Percentiles rank a stretch among this genome's conserved stretches.
phyloP scores from a whole-genome alignment of 805 yeast species.

The Cyberlindnera mrakii region DNA sequence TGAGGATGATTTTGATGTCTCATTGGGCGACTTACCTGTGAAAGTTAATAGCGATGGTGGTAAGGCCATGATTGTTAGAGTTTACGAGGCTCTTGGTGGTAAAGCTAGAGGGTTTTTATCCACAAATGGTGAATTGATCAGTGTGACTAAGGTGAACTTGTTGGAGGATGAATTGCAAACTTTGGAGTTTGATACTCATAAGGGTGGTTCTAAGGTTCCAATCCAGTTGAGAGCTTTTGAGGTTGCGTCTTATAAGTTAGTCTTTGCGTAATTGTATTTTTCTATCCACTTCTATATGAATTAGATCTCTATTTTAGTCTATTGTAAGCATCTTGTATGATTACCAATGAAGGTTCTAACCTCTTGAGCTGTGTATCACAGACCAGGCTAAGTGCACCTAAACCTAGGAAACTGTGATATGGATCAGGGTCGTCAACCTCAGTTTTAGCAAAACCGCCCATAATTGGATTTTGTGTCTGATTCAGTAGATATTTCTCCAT shows the following conservation, averaged over 20 bases:
- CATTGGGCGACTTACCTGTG: slow-evolving; percentile 40
- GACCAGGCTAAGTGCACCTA: slow-evolving; percentile 40
- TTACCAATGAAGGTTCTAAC: slow-evolving; percentile 10
- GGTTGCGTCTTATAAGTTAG: slow-evolving; percentile 43
- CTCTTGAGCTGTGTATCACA: slow-evolving; percentile 1
- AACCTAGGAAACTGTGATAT: slow-evolving; percentile 56
- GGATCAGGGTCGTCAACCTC: slow-evolving; percentile 64
- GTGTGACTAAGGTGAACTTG: slow-evolving; percentile 28
- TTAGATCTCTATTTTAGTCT: background rate
- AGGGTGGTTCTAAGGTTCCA: slow-evolving; percentile 16
- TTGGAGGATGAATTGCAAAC: slow-evolving; percentile 33
- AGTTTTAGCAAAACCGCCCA: slow-evolving; percentile 80
- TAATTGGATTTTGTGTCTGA: slow-evolving; percentile 50
- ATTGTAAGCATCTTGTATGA: slow-evolving; percentile 3
- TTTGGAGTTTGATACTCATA: slow-evolving; percentile 11
- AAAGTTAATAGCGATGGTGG: slow-evolving; percentile 37
- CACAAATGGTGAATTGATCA: slow-evolving; percentile 31
- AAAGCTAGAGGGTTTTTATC: slow-evolving; percentile 45
- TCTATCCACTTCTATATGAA: background rate
- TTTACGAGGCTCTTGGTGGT: slow-evolving; percentile 90
- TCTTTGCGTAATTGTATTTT: slow-evolving; percentile 14
- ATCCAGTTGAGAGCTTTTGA: slow-evolving; percentile 67
- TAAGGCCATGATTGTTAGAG: slow-evolving; percentile 56
- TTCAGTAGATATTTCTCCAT: slow-evolving; percentile 41
- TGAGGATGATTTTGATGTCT: slow-evolving; percentile 65